These are phyloP conservation scores for Globisporangium cystogenes DNA, from an alignment of 352 stramenopile genomes.

Conservation along the genomic window DNA sequence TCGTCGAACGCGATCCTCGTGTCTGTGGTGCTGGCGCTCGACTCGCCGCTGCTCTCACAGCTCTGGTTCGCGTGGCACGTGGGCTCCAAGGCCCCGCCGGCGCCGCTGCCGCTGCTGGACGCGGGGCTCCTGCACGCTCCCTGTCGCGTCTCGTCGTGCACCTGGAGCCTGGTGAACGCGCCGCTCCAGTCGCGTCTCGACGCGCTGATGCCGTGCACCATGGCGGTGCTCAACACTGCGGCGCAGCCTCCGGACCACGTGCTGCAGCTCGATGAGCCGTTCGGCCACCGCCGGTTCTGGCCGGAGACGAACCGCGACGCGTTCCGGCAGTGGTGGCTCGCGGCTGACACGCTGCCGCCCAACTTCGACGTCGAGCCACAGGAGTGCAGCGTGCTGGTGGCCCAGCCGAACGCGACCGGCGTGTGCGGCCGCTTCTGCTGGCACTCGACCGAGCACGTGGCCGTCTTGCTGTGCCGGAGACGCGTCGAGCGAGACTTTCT, in stretches of 20 bases:
- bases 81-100: conserved; percentile 42
- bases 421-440: conserved; percentile 63
- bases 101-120: conserved; percentile 12
- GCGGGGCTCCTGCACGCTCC: conserved; percentile 4
- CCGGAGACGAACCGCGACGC: conserved; percentile 28
- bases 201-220: conserved; percentile 39
- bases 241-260: conserved; percentile 31
- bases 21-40: conserved; percentile 49
- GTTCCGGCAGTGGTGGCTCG: conserved; percentile 48
- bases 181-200: conserved; percentile 44
- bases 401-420: conserved; percentile 46
- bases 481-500: conserved; percentile 50
- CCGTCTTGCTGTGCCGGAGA: conserved; percentile 27
- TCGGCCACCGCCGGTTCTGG: conserved; percentile 46
- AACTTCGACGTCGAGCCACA: conserved; percentile 42
- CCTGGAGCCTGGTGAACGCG: conserved; percentile 20
- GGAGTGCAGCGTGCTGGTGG: conserved; percentile 41
- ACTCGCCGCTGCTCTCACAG: conserved; percentile 47
- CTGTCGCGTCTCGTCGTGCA: conserved; percentile 21
- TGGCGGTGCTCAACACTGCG: conserved; percentile 41
- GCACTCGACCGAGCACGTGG: conserved; percentile 37
- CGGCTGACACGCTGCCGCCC: conserved; percentile 19
- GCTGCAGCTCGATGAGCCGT: conserved; percentile 26
- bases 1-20: conserved; percentile 64
- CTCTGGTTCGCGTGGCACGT: conserved; percentile 63